Evolutionary conservation across 2,329 filamentous ascomycete species (phyloP).

Genomic region (Neofusicoccum kwambonambiense): DNA sequence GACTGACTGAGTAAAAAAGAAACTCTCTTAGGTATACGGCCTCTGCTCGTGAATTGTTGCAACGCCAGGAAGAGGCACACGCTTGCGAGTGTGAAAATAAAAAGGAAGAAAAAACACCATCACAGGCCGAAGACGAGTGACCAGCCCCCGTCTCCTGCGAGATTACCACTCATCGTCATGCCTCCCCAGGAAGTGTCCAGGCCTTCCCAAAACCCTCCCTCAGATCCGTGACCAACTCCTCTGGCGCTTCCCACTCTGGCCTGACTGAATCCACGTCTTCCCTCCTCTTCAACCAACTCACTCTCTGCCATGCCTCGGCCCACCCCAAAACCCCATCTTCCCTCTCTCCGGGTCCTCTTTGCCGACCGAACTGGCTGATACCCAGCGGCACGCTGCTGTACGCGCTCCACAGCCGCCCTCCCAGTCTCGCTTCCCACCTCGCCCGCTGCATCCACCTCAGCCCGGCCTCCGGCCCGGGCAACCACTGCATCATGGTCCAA

Average conservation of each 20-base stretch:
- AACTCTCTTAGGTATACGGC: too few relatives aligned
- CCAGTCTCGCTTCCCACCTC: neutral
- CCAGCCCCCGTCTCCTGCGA: neutral
- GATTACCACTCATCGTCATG: neutral
- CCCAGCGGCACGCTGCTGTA: conserved; percentile 34
- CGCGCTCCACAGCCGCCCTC: neutral
- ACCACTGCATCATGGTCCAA: conserved; percentile 62
- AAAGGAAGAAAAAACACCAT: too few relatives aligned
- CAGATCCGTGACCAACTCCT: conserved; percentile 41
- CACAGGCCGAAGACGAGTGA: neutral
- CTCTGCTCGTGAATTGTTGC: too few relatives aligned
- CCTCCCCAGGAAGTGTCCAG: conserved; percentile 15
- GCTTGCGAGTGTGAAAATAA: too few relatives aligned
- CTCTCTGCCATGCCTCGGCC: conserved; percentile 37
- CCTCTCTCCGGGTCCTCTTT: neutral
- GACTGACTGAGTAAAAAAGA: too few relatives aligned
- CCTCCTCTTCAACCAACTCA: conserved; percentile 39
- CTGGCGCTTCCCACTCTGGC: conserved; percentile 43
- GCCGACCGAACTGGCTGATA: conserved; percentile 38
- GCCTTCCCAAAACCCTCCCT: conserved; percentile 38
- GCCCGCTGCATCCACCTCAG: conserved; percentile 48
- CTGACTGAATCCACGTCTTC: conserved; percentile 29
- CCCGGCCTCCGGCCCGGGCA: conserved; percentile 63
- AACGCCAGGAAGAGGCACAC: too few relatives aligned
- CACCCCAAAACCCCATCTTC: conserved; percentile 32